Evolutionary conservation across 495 filamentous ascomycete species (phyloP), one percentile per base, ranked within the genome.

Genomic region (Patellaria atrata): DNA sequence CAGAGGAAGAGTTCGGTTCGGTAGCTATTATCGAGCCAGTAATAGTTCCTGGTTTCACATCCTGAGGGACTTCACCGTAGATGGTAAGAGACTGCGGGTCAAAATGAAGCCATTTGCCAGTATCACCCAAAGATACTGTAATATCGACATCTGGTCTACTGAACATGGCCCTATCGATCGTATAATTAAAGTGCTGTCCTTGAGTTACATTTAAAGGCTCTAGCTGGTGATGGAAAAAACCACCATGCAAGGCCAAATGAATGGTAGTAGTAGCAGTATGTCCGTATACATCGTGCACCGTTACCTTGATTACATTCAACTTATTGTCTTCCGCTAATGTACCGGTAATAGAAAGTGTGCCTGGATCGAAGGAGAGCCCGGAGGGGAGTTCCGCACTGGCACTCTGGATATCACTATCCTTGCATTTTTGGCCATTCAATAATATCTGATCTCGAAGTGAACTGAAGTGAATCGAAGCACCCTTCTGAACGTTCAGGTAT

Each of bases 281-380:
- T 1, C 68, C 70, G 40, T 71, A 77, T 9, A 53, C 59, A 48
- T 91, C 82, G 6, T 54, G 63, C 3, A 78, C 70, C 16, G 62
- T 60, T 31, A 93, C 61, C 1, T 68, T 76, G 31, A 89, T 66
- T n/a, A n/a, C n/a, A n/a, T n/a, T n/a, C n/a, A n/a, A n/a, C n/a
- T n/a, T n/a, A n/a, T n/a, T n/a, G 38, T 76, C 80, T 12, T 68
- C 57, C 5, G 74, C 68, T 19, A 58, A 52, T 2, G 55, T 77
- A 1, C 85, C 86, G 27, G 54, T 67, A 8, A 93, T 53, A 1
- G 57, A 56, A 38, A 83, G 61, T 0, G 70, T 71, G n/a, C 59
- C 38, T 9, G 67, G 57, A 42, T 91, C 67, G 26, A 89, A 64
- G 5, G 64, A 62, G 23, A 91, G 50, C 85, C 85, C 93, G 5